phyloP scores from a whole-genome alignment of 176 grass and related monocot species.

The Pharus latifolius region DNA sequence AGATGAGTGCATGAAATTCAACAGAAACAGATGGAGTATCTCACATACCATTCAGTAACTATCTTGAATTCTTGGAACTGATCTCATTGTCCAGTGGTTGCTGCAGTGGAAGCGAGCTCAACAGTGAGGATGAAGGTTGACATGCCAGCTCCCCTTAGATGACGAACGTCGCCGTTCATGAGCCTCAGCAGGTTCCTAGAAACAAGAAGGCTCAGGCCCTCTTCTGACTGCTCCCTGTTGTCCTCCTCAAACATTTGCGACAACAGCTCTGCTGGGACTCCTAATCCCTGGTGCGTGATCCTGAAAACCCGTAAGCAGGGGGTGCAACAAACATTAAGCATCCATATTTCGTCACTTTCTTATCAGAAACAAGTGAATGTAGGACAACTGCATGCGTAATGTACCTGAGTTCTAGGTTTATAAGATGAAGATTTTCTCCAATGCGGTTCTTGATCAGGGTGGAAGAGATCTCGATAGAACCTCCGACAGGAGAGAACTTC shows the following conservation, averaged over 20 bases:
- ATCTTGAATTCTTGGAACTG: background rate
- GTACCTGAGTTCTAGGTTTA: slow-evolving; percentile 78
- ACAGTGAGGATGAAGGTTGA: slow-evolving; percentile 75
- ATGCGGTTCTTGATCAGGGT: slow-evolving; percentile 54
- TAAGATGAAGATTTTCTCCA: slow-evolving; percentile 65
- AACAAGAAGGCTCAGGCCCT: slow-evolving; percentile 61
- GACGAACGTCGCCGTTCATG: slow-evolving; percentile 78
- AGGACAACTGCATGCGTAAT: background rate
- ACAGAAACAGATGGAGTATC: background rate
- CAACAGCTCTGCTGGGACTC: slow-evolving; percentile 54
- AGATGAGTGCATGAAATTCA: background rate
- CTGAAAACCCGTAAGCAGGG: slow-evolving; percentile 20
- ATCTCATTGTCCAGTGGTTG: background rate
- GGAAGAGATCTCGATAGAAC: slow-evolving; percentile 52
- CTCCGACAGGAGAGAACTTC: slow-evolving; percentile 75
- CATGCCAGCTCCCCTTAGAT: slow-evolving; percentile 60
- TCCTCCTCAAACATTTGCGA: slow-evolving; percentile 73
- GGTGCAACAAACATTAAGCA: background rate
- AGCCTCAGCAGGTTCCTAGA: slow-evolving; percentile 75
- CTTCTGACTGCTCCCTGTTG: slow-evolving; percentile 43
- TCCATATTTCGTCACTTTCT: background rate
- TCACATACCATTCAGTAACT: slow-evolving; percentile 1
- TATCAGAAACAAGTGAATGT: background rate
- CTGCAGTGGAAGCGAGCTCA: slow-evolving; percentile 53
- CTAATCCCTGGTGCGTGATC: slow-evolving; percentile 52